These are phyloP conservation scores for Rhizomucor pusillus DNA, from an alignment of 371 early-diverging fungal species.

Conservation along the genomic window DNA sequence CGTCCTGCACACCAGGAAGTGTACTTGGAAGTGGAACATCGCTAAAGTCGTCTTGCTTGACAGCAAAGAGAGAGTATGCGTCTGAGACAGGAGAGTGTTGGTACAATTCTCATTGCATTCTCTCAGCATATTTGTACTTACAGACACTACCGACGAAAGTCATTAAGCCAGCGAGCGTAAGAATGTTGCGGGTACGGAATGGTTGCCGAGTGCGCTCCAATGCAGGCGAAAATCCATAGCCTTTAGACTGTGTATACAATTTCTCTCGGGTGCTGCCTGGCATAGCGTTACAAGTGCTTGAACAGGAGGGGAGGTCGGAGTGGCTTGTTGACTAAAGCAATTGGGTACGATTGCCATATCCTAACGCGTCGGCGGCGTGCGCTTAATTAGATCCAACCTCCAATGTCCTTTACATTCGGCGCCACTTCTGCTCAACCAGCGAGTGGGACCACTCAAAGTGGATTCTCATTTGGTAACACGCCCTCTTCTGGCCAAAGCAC, in stretches of 20 bases:
- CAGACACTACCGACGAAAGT: constrained; percentile 55
- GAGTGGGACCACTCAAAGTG: too few species aligned
- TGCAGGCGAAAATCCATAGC: constrained; percentile 52
- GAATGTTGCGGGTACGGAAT: constrained; percentile 40
- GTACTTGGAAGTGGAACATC: constrained; percentile 50
- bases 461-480: too few species aligned
- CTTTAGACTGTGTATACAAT: constrained; percentile 44
- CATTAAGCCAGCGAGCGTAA: constrained; percentile 44
- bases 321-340: too few species aligned
- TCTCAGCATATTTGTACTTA: constrained; percentile 21
- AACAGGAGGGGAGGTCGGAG: too few species aligned
- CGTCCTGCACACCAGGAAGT: constrained; percentile 33
- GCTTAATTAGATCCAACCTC: too few species aligned
- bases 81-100: constrained; percentile 17
- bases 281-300: too few species aligned
- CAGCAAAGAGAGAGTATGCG: constrained; percentile 54
- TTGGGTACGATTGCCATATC: too few species aligned
- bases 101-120: not conserved
- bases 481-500: too few species aligned
- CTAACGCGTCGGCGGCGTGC: too few species aligned
- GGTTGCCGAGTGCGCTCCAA: constrained; percentile 55
- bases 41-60: constrained; percentile 61
- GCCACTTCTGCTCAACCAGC: too few species aligned
- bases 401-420: too few species aligned
- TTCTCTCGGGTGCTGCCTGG: constrained; percentile 29